These are phyloP conservation scores for Rossbeevera mucosa DNA, from an alignment of 768 basidiomycete genomes.

Conservation along the genomic window DNA sequence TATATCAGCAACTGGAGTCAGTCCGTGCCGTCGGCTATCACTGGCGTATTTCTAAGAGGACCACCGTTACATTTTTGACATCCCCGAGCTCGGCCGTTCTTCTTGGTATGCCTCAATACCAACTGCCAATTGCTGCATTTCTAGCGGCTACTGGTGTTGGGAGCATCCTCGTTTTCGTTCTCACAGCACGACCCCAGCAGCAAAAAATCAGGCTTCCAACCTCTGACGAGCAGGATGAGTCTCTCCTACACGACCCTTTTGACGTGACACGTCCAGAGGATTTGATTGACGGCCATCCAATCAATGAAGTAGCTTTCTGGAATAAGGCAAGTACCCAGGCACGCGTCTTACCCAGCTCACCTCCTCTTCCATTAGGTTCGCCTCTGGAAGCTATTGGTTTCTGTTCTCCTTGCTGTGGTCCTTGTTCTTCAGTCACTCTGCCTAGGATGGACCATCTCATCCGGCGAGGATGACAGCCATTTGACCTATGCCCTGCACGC, in stretches of 20 bases:
- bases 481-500: slow-evolving; percentile 43
- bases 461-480: slow-evolving; percentile 28
- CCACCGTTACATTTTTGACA: not conserved
- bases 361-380: slow-evolving; percentile 43
- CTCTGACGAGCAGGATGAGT: slow-evolving; percentile 19
- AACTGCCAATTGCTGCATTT: slow-evolving; percentile 48
- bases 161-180: slow-evolving; percentile 42
- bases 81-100: not conserved
- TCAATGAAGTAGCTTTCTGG: slow-evolving; percentile 61
- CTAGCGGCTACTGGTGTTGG: slow-evolving; percentile 41
- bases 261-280: slow-evolving; percentile 73
- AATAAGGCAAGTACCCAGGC: slow-evolving; percentile 37
- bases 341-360: not conserved
- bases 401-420: slow-evolving; percentile 42
- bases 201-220: slow-evolving; percentile 51
- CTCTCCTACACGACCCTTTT: slow-evolving; percentile 50
- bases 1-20: not conserved
- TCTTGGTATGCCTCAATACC: slow-evolving; percentile 52
- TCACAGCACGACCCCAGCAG: slow-evolving; percentile 35
- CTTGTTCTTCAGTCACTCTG: slow-evolving; percentile 48
- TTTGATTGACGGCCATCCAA: slow-evolving; percentile 58
- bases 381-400: slow-evolving; percentile 50
- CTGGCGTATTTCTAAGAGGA: not conserved
- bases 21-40: not conserved
- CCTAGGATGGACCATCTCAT: slow-evolving; percentile 45